phyloP scores from a whole-genome alignment of 2,329 filamentous ascomycete species.

The Claviceps sp. region DNA sequence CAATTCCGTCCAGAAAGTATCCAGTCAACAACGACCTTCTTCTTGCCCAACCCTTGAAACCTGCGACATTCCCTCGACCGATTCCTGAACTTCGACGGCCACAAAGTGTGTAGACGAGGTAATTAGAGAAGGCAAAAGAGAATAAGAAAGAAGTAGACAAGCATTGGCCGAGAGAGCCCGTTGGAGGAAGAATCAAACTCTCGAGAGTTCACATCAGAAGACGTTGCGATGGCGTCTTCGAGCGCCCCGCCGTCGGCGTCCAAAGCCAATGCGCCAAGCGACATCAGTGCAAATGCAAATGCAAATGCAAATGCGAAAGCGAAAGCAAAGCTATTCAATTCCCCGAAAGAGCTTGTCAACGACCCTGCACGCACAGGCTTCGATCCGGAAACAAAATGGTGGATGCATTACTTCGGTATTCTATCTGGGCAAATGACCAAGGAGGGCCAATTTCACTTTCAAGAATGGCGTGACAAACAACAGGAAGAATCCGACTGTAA shows the following conservation, averaged over 20 bases:
- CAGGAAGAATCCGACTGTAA: slow-evolving; percentile 69
- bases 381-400: slow-evolving; percentile 48
- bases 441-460: slow-evolving; percentile 62
- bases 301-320: slow-evolving; percentile 1
- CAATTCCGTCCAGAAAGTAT: neutral
- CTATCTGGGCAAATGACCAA: slow-evolving; percentile 58
- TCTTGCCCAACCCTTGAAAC: neutral
- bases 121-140: neutral
- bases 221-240: slow-evolving; percentile 4
- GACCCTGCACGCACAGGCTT: slow-evolving; percentile 49
- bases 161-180: neutral
- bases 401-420: slow-evolving; percentile 78
- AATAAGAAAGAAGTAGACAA: neutral
- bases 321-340: neutral
- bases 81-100: neutral
- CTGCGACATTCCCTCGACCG: neutral
- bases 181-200: neutral
- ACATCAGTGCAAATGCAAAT: slow-evolving; percentile 2
- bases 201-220: neutral
- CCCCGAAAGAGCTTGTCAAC: slow-evolving; percentile 32
- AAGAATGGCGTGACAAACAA: slow-evolving; percentile 58
- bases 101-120: neutral
- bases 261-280: slow-evolving; percentile 8
- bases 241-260: slow-evolving; percentile 3
- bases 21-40: slow-evolving; percentile 1